These are phyloP conservation scores for Aspergillus intermedius DNA, from an alignment of 2,329 filamentous ascomycete species.

Conservation along the genomic window DNA sequence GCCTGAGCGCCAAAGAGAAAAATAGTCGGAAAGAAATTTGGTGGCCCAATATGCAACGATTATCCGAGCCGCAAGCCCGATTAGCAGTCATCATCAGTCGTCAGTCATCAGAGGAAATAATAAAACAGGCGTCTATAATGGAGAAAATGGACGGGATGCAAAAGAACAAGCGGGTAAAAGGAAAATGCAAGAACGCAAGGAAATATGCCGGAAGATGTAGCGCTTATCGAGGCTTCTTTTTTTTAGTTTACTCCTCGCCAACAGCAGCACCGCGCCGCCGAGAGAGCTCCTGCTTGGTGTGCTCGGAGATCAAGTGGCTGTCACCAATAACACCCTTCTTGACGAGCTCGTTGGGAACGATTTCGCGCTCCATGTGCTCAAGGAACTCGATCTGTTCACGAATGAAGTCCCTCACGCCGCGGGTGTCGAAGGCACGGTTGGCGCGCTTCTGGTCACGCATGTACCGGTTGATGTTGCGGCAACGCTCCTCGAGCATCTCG, in stretches of 20 bases:
- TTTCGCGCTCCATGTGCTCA: conserved; percentile 35
- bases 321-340: conserved; percentile 30
- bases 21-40: background rate
- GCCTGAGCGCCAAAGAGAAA: background rate
- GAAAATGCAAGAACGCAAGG: background rate
- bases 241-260: conserved; percentile 2
- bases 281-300: conserved; percentile 22
- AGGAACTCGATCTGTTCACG: conserved; percentile 22
- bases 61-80: background rate
- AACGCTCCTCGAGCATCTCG: conserved; percentile 55
- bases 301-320: conserved; percentile 31
- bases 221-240: background rate
- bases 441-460: conserved; percentile 27
- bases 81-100: background rate
- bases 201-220: background rate
- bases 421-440: conserved; percentile 25
- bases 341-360: conserved; percentile 36
- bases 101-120: background rate
- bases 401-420: conserved; percentile 22
- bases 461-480: conserved; percentile 24
- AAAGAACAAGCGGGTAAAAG: background rate
- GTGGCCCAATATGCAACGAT: background rate
- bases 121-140: too few species aligned
- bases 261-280: conserved; percentile 18
- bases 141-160: too few species aligned